Conservation (phyloP, 106 monocot species). For the Agapanthus africanus region DNA sequence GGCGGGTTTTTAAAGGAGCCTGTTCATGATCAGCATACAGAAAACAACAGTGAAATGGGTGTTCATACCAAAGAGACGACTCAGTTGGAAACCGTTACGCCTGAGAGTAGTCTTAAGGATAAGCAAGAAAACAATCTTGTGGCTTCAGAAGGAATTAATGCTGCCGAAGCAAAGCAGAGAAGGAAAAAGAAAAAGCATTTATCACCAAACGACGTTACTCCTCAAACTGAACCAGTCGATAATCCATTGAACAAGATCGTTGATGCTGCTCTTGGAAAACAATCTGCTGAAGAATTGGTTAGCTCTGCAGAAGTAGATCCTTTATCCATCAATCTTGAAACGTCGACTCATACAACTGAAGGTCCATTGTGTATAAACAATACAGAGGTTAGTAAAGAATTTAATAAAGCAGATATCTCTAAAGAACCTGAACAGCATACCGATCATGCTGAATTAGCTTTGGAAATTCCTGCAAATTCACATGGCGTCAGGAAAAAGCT, state of each 20-base stretch:
- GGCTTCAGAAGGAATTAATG: conserved; percentile 4
- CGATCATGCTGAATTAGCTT: conserved; percentile 1
- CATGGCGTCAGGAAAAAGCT: conserved; percentile 7
- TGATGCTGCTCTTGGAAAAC: neutral
- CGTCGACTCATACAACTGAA: neutral
- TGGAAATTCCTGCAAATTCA: conserved; percentile 6
- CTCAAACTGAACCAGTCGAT: neutral
- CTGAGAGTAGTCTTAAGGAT: neutral
- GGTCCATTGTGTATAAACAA: neutral
- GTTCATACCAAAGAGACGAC: neutral
- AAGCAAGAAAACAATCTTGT: conserved; percentile 7
- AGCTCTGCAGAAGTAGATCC: neutral
- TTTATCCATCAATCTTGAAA: neutral
- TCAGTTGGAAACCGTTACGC: neutral
- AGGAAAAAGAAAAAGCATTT: conserved; percentile 27
- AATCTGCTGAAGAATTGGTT: neutral
- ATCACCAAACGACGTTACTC: conserved; percentile 10
- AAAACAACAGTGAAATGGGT: neutral
- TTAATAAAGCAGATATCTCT: neutral
- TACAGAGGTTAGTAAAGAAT: neutral
- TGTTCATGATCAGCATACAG: conserved; percentile 1
- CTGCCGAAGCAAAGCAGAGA: conserved; percentile 21
- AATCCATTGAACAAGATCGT: neutral
- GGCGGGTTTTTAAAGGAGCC: conserved; percentile 8
- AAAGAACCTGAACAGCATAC: neutral